Evolutionary conservation across 2,329 filamentous ascomycete species (phyloP).

Genomic region (Samsoniella hepiali): DNA sequence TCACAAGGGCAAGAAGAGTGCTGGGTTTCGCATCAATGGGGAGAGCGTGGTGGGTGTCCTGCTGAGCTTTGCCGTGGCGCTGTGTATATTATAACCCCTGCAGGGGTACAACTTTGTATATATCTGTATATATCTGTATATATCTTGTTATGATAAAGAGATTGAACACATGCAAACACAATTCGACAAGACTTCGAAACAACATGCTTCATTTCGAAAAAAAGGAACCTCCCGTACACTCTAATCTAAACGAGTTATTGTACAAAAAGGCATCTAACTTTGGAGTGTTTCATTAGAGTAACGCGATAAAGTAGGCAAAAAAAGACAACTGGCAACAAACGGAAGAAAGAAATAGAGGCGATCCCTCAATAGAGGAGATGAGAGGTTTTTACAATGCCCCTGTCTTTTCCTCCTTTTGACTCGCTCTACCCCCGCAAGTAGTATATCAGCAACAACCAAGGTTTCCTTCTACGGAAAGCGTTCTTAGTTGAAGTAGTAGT

Average conservation of each 20-base stretch:
- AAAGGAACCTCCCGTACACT: background rate
- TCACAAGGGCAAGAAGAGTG: background rate
- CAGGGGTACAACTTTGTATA: no score
- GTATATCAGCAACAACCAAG: constrained; percentile 3
- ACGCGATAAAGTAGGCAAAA: background rate
- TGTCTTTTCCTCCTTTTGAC: background rate
- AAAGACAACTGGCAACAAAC: constrained; percentile 9
- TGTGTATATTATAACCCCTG: background rate
- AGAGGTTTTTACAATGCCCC: background rate
- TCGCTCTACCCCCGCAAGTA: background rate
- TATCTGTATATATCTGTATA: background rate
- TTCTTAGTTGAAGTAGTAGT: constrained; percentile 76
- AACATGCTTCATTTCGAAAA: constrained; percentile 3
- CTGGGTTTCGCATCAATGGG: background rate
- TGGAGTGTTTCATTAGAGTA: constrained; percentile 15
- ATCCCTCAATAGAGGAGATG: constrained; percentile 6
- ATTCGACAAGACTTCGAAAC: background rate
- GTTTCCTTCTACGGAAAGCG: background rate
- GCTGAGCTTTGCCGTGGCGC: background rate
- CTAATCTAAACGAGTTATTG: constrained; percentile 14
- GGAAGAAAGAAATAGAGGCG: background rate
- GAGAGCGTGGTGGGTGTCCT: background rate
- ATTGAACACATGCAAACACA: background rate
- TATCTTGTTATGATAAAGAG: background rate
- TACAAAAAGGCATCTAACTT: constrained; percentile 16